phyloP scores from a whole-genome alignment of 2,329 filamentous ascomycete genomes.

The Aureobasidium sp. region DNA sequence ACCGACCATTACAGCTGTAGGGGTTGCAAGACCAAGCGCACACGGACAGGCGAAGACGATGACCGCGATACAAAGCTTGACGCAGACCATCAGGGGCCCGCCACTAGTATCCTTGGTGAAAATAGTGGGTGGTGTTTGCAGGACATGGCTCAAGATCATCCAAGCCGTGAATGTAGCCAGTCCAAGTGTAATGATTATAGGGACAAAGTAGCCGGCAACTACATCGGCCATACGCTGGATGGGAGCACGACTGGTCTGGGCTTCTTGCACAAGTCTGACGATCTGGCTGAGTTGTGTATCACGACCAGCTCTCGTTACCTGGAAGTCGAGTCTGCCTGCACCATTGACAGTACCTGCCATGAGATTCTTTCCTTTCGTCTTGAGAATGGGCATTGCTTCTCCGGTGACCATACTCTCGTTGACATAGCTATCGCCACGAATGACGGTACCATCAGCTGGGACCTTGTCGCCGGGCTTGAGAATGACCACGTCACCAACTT shows the following conservation, averaged over 20 bases:
- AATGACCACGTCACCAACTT: slow-evolving; percentile 89
- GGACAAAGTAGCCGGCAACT: slow-evolving; percentile 90
- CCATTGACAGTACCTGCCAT: slow-evolving; percentile 96
- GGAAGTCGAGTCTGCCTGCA: slow-evolving; percentile 82
- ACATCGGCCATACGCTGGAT: slow-evolving; percentile 90
- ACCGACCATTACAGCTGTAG: slow-evolving; percentile 97
- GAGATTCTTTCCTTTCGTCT: slow-evolving; percentile 68
- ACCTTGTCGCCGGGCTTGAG: slow-evolving; percentile 94
- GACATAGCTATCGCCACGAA: slow-evolving; percentile 83
- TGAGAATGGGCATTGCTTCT: slow-evolving; percentile 91
- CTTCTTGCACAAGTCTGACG: slow-evolving; percentile 95
- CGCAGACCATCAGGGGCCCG: slow-evolving; percentile 90
- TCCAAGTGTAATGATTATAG: slow-evolving; percentile 77
- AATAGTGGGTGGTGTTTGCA: slow-evolving; percentile 78
- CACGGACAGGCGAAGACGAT: slow-evolving; percentile 98
- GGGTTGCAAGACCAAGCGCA: slow-evolving; percentile 89
- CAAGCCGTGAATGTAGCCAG: slow-evolving; percentile 78
- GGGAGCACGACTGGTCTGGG: slow-evolving; percentile 86
- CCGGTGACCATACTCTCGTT: slow-evolving; percentile 99
- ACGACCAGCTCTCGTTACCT: slow-evolving; percentile 83
- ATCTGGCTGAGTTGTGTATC: slow-evolving; percentile 98
- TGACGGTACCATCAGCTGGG: slow-evolving; percentile 81
- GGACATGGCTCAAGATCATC: slow-evolving; percentile 89
- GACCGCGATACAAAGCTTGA: slow-evolving; percentile 96
- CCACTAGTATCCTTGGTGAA: slow-evolving; percentile 76